Base-by-base conservation (phyloP, 768 basidiomycete genomes). In the Russula virescens region DNA sequence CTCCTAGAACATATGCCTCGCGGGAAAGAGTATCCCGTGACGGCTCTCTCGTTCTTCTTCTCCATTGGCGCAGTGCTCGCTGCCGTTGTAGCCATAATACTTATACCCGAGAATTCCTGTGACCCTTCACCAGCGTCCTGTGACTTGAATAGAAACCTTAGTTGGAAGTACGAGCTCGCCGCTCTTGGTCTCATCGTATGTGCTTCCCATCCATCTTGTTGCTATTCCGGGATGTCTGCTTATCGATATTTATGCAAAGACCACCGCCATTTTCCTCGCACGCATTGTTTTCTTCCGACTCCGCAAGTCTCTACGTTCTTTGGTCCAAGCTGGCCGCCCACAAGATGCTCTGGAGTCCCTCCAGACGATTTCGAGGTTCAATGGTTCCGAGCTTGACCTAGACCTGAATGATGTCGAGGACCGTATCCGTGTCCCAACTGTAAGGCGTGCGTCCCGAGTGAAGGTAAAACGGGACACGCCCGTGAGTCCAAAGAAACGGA, bases 141-240 rank as follows among this genome's bases (percentile, higher is more conserved):
- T 73, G 82, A 88, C 68, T 81, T 88, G 13, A 78, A 78, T 3
- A 79, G 87, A 58, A 98, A 98, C 70, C 77, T 78, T 60, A 96
- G 96, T 9, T 99, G 96, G 96, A 85, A 89, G 72, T 88, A 89
- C 63, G 81, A 97, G 59, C 81, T 99, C 14, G 78, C 83, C 53
- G 77, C 80, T 31, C 81, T 98, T 11, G 91, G 88, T n/a, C 71
- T 87, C 16, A 81, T 98, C 58, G 96, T 98, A 73, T 73, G 92
- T 82, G 47, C 54, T 59, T 58, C n/a, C 52, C 43, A 49, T 23
- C 31, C 21, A 21, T n/a, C 5, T 46, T n/a, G 14, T 5, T 18
- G 28, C n/a, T 23, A 49, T 31, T 48, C 56, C 16, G 21, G n/a
- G n/a, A n/a, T n/a, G n/a, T 28, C 25, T 25, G n/a, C 62, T 58